Percentiles rank a stretch among this genome's conserved stretches.
phyloP scores from a whole-genome alignment of 257 asterid species.

The Nicotiana benthamiana region DNA sequence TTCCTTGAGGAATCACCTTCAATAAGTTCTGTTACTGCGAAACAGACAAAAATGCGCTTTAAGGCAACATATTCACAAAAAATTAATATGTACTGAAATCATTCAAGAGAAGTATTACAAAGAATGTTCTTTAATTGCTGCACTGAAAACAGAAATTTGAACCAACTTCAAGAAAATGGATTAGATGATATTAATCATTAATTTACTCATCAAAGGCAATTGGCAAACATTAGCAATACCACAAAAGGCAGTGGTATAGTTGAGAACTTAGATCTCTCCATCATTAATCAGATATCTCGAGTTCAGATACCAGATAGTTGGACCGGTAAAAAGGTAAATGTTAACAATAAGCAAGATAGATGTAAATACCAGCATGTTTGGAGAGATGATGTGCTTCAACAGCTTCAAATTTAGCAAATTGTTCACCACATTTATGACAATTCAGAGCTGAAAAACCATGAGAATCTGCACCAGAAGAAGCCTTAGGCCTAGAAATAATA shows the following conservation, averaged over 20 bases:
- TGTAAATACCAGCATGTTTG: constrained; percentile 66
- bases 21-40: constrained; percentile 61
- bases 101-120: not conserved
- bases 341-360: not conserved
- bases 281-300: not conserved
- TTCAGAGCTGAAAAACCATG: constrained; percentile 31
- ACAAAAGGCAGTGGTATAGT: not conserved
- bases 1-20: constrained; percentile 89
- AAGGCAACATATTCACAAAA: not conserved
- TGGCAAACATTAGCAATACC: not conserved
- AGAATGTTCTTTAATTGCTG: not conserved
- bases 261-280: not conserved
- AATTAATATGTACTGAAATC: not conserved
- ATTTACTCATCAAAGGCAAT: not conserved
- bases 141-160: not conserved
- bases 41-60: not conserved
- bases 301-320: not conserved
- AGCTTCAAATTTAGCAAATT: constrained; percentile 58
- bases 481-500: constrained; percentile 31
- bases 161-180: not conserved
- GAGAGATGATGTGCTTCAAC: constrained; percentile 80
- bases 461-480: constrained; percentile 41
- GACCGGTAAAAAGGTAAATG: not conserved
- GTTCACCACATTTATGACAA: constrained; percentile 82
- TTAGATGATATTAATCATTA: not conserved